Conservation (phyloP, 768 basidiomycete genomes). For the Termitomyces sp. region DNA sequence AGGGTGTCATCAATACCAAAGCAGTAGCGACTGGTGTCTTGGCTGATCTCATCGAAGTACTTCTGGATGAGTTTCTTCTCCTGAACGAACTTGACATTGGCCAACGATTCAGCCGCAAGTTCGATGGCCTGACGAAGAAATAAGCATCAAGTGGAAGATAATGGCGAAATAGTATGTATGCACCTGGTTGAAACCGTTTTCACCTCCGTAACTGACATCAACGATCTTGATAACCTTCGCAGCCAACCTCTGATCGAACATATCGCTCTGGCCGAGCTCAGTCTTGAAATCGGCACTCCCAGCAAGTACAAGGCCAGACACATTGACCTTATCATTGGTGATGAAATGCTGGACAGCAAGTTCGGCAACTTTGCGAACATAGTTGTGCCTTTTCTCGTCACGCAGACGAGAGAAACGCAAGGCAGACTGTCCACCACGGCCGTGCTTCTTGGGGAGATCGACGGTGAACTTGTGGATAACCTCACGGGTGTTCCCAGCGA, state of each 20-base stretch:
- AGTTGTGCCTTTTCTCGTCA: slow-evolving; percentile 99
- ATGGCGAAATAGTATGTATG: background rate
- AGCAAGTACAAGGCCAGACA: slow-evolving; percentile 91
- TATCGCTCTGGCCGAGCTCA: slow-evolving; percentile 91
- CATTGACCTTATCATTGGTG: slow-evolving; percentile 97
- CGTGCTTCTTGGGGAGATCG: slow-evolving; percentile 99
- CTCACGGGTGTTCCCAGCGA: slow-evolving; percentile 96
- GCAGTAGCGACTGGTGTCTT: slow-evolving; percentile 94
- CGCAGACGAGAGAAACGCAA: slow-evolving; percentile 99
- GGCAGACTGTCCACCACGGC: slow-evolving; percentile 99
- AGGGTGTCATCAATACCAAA: slow-evolving; percentile 97
- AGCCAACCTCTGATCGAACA: slow-evolving; percentile 86
- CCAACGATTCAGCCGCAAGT: slow-evolving; percentile 89
- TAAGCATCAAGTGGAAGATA: background rate
- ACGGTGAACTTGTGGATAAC: slow-evolving; percentile 98
- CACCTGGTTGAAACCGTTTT: slow-evolving; percentile 99
- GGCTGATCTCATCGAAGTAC: slow-evolving; percentile 99
- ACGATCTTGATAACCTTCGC: slow-evolving; percentile 97
- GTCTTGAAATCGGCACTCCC: slow-evolving; percentile 99
- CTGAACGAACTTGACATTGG: slow-evolving; percentile 99
- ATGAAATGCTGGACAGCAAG: slow-evolving; percentile 97
- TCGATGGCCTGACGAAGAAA: slow-evolving; percentile 76
- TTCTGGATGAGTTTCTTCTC: slow-evolving; percentile 97
- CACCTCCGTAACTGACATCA: slow-evolving; percentile 97
- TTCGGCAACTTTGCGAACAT: slow-evolving; percentile 98